Percentiles rank a stretch among this genome's conserved stretches.
phyloP scores from a whole-genome alignment of 208 protist species.

The Crithidia fasciculata region DNA sequence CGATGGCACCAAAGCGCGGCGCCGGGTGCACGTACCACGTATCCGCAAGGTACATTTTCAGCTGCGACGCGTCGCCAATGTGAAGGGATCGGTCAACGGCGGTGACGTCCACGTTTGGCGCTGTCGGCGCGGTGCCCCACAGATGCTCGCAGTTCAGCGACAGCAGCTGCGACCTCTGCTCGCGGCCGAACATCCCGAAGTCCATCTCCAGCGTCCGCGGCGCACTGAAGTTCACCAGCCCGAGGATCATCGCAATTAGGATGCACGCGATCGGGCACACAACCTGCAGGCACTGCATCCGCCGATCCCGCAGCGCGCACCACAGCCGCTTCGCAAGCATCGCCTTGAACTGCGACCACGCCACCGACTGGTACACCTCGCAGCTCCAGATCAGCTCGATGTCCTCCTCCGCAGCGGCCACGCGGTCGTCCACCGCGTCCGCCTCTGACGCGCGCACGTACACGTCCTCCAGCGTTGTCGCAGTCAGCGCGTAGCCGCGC shows the following conservation, averaged over 20 bases:
- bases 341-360: constrained; percentile 49
- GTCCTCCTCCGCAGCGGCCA: constrained; percentile 29
- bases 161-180: not conserved
- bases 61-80: constrained; percentile 2
- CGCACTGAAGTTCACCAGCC: constrained; percentile 20
- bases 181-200: not conserved
- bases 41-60: constrained; percentile 21
- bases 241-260: constrained; percentile 64
- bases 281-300: constrained; percentile 71
- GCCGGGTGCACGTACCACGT: constrained; percentile 27
- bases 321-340: constrained; percentile 57
- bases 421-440: constrained; percentile 5
- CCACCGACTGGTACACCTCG: constrained; percentile 12
- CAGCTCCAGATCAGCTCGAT: constrained; percentile 4
- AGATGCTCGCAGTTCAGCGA: not conserved
- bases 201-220: not conserved
- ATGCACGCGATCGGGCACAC: constrained; percentile 63
- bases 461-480: constrained; percentile 18
- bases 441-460: constrained; percentile 8
- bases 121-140: not conserved
- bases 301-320: constrained; percentile 54
- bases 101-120: not conserved
- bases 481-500: constrained; percentile 6
- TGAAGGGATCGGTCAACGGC: not conserved
- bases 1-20: constrained; percentile 22